Conservation (phyloP, 2,329 filamentous ascomycete species). For the Akanthomyces uredinophilus region DNA sequence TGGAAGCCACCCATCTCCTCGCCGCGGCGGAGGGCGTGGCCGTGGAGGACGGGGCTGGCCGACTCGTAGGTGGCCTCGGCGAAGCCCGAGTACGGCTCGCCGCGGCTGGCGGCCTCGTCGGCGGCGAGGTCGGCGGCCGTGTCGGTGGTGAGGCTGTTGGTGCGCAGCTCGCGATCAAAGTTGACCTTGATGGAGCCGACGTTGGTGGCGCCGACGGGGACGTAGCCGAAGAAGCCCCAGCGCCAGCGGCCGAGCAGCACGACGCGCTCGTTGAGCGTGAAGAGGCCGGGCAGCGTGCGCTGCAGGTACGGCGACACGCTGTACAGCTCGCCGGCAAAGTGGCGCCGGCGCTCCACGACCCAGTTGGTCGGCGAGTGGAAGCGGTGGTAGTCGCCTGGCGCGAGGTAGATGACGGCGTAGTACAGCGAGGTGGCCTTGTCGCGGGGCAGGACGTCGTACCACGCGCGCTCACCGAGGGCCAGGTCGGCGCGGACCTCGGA, state of each 20-base stretch:
- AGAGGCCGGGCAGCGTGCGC: conserved; percentile 84
- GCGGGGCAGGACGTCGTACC: conserved; percentile 62
- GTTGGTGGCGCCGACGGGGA: conserved; percentile 93
- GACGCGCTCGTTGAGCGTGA: conserved; percentile 94
- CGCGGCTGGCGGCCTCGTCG: conserved; percentile 67
- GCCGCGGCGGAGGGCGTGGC: conserved; percentile 77
- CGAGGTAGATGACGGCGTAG: conserved; percentile 93
- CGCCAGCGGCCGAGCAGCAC: conserved; percentile 92
- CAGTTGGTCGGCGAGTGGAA: conserved; percentile 95
- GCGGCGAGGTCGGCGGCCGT: conserved; percentile 85
- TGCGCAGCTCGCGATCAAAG: conserved; percentile 89
- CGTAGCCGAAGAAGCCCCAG: conserved; percentile 95
- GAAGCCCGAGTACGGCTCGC: conserved; percentile 84
- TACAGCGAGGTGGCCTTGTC: conserved; percentile 70
- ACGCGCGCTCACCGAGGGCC: conserved; percentile 63
- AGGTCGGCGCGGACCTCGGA: conserved; percentile 80
- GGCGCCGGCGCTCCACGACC: conserved; percentile 91
- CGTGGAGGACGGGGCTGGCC: conserved; percentile 72
- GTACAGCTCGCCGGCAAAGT: conserved; percentile 95
- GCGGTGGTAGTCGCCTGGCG: conserved; percentile 95
- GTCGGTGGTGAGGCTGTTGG: conserved; percentile 88
- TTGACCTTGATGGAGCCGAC: conserved; percentile 96
- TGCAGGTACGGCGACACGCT: conserved; percentile 94
- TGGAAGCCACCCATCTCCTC: conserved; percentile 99
- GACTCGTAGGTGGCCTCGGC: conserved; percentile 82